Evolutionary conservation across 75 land plant genomes (phyloP).

Genomic region (Adiantum capillusveneris): DNA sequence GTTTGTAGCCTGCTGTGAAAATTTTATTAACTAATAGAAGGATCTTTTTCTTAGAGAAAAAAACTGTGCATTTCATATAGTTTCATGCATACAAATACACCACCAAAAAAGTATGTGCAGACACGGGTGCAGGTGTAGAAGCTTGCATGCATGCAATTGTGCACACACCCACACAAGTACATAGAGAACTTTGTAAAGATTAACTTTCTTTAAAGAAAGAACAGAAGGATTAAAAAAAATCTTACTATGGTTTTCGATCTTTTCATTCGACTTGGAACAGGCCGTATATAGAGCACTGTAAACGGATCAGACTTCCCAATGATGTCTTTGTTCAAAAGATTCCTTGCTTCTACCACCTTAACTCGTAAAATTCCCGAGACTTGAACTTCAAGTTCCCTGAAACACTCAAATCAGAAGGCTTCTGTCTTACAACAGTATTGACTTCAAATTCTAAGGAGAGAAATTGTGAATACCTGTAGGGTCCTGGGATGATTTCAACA

Average conservation of each 20-base stretch:
- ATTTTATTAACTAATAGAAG: too few relatives aligned
- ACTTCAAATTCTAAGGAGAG: not conserved
- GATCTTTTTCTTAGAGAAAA: too few relatives aligned
- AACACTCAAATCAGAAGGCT: not conserved
- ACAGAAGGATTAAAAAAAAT: conserved; percentile 8
- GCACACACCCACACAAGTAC: too few relatives aligned
- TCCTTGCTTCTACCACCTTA: conserved; percentile 85
- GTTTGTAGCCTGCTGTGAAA: too few relatives aligned
- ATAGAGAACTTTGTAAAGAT: too few relatives aligned
- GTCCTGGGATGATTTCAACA: conserved; percentile 75
- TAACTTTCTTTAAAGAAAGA: too few relatives aligned
- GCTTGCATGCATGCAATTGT: too few relatives aligned
- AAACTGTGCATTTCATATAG: too few relatives aligned
- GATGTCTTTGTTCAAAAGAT: conserved; percentile 64
- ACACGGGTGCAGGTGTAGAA: too few relatives aligned
- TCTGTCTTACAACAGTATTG: conserved; percentile 1
- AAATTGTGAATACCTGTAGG: conserved; percentile 46
- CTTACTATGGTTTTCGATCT: conserved; percentile 87
- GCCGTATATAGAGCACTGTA: conserved; percentile 68
- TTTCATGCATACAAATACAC: too few relatives aligned
- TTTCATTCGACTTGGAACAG: conserved; percentile 58
- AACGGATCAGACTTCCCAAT: conserved; percentile 91
- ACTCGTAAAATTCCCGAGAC: conserved; percentile 73
- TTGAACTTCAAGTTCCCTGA: conserved; percentile 60
- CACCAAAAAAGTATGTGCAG: too few relatives aligned